Conservation (phyloP, 1,284 basidiomycete genomes). For the Cutaneotrichosporon sp. region DNA sequence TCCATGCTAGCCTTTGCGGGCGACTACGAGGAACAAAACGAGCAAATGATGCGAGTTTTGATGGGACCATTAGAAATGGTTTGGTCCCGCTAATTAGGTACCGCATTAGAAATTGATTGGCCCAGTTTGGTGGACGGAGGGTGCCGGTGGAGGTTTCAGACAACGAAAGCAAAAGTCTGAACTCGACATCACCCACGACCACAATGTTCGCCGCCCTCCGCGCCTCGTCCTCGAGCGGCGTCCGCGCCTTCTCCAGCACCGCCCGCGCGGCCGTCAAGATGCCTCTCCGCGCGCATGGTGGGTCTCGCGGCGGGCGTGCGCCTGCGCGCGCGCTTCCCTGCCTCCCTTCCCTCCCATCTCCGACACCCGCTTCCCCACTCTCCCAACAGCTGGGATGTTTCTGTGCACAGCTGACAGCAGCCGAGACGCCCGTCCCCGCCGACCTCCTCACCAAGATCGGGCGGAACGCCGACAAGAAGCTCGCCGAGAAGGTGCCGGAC, state of each 20-base stretch:
- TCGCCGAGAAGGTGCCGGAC: constrained; percentile 35
- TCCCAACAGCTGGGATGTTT: no score
- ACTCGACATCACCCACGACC: background rate
- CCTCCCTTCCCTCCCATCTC: background rate
- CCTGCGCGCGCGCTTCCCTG: background rate
- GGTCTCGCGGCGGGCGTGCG: constrained; percentile 15
- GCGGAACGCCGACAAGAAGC: constrained; percentile 43
- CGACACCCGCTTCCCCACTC: background rate
- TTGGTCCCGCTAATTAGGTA: background rate
- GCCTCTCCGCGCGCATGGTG: constrained; percentile 32
- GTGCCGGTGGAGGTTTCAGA: background rate
- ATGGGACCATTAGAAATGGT: background rate
- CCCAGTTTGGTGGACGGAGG: background rate
- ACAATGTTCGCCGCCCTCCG: constrained; percentile 32
- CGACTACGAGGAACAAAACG: no score
- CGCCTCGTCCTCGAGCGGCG: constrained; percentile 32
- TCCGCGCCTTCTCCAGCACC: constrained; percentile 27
- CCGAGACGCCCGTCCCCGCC: constrained; percentile 33
- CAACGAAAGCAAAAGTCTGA: constrained; percentile 4
- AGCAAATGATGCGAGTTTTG: background rate
- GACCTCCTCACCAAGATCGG: constrained; percentile 45
- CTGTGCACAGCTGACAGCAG: constrained; percentile 23
- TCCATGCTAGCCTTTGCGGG: no score
- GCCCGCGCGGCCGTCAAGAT: constrained; percentile 30
- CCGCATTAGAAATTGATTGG: background rate